Evolutionary conservation across 225 moss, liverwort and hornwort genomes (phyloP), one percentile per base, ranked within the genome.

Genomic region (Pleurozium schreberi): DNA sequence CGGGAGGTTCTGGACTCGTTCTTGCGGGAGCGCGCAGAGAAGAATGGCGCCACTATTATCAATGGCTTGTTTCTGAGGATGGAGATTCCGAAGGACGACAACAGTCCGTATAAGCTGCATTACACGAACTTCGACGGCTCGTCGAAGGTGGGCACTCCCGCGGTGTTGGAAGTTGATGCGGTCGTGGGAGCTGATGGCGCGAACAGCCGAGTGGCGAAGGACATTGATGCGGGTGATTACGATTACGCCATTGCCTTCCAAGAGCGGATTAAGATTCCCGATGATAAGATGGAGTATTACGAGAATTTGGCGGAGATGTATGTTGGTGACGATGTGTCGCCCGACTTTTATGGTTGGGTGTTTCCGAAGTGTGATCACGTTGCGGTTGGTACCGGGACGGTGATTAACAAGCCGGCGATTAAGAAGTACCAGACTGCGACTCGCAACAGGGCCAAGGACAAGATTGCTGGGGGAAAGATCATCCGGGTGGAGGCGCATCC

Each of bases 381-480:
- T 4, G 93, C 98, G 19, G 98, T 99, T 10, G 98, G 98, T 19
- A 99, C 98, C 11, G 98, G 98, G n/a, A 99, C 98, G n/a, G 98
- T 99, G n/a, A 90, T 97, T 30, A 96, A 99, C 92, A 99, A 99
- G 91, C 98, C 98, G 31, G 92, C 95, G 7, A 99, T 99, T 34
- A 97, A 99, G 90, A 97, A 97, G 94, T 99, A 99, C 80, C 98
- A 99, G 88, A 99, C 97, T 4, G 98, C 98, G 53, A 99, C 98
- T 7, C 93, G 98, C 38, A 92, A 96, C 86, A 93, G 98, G 50
- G 97, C 97, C 20, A 96, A 95, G 93, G 98, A 99, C 70, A 99
- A 99, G 92, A 99, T 99, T 79, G 95, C 95, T 1, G 98, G 98
- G 86, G 98, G 98, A 4, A 95, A 99, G 90, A 97, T 99, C 79